Conservation (phyloP, 768 basidiomycete species). For the Naematelia aurantialba region DNA sequence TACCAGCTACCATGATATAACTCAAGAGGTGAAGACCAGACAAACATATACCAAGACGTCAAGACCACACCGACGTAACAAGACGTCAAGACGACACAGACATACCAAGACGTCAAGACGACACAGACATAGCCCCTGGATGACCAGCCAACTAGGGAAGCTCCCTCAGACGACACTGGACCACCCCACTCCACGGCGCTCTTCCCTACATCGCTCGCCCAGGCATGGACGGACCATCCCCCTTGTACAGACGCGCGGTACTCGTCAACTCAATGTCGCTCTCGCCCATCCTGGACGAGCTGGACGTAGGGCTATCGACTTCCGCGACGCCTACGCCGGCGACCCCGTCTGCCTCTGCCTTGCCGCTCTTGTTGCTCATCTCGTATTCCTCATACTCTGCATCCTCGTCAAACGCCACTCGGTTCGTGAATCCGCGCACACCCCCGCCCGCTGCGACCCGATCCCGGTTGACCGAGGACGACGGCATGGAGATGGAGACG, state of each 20-base stretch:
- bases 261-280: conserved; percentile 4
- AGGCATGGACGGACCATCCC: background rate
- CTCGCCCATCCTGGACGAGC: background rate
- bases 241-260: conserved; percentile 1
- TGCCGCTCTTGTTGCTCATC: conserved; percentile 17
- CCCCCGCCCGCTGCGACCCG: background rate
- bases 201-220: background rate
- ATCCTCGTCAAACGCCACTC: conserved; percentile 21
- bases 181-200: background rate
- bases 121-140: too few relatives aligned
- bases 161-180: too few relatives aligned
- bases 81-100: too few relatives aligned
- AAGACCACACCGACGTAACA: too few relatives aligned
- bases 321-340: background rate
- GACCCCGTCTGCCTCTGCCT: background rate
- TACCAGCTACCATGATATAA: too few relatives aligned
- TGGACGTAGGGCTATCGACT: conserved; percentile 1
- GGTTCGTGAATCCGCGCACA: conserved; percentile 29
- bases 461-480: background rate
- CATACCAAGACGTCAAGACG: too few relatives aligned
- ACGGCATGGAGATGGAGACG: conserved; percentile 5
- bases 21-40: too few relatives aligned
- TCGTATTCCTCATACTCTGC: conserved; percentile 27
- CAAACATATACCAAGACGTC: too few relatives aligned
- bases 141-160: too few relatives aligned